Conservation (phyloP, 2,329 filamentous ascomycete species). For the Xylariaceae sp. region DNA sequence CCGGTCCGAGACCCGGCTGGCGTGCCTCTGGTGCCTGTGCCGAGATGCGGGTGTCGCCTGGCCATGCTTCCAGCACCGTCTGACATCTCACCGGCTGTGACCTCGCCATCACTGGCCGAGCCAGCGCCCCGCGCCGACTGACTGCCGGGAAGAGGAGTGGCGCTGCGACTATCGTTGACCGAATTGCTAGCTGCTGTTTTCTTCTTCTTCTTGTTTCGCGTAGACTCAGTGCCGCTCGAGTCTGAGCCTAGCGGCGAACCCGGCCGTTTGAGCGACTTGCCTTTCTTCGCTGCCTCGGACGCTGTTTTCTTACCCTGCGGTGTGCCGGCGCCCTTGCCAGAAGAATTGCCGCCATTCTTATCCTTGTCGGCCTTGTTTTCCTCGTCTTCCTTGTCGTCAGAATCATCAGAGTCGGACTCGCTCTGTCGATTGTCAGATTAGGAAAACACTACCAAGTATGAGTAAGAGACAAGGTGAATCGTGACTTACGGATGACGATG, state of each 20-base stretch:
- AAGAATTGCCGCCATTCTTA: slow-evolving; percentile 50
- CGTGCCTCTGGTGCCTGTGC: slow-evolving; percentile 43
- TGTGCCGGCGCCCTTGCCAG: slow-evolving; percentile 63
- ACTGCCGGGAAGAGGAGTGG: slow-evolving; percentile 49
- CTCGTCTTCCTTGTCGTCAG: slow-evolving; percentile 36
- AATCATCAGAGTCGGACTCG: slow-evolving; percentile 38
- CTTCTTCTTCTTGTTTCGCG: slow-evolving; percentile 70
- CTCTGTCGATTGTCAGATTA: slow-evolving; percentile 27
- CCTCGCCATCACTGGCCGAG: slow-evolving; percentile 68
- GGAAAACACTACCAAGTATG: slow-evolving; percentile 1
- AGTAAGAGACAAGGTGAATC: slow-evolving; percentile 12
- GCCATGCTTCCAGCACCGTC: slow-evolving; percentile 45
- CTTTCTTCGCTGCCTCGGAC: slow-evolving; percentile 47
- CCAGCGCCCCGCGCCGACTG: slow-evolving; percentile 46
- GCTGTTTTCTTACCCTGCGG: slow-evolving; percentile 45
- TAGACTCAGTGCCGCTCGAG: slow-evolving; percentile 84
- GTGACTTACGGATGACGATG: slow-evolving; percentile 42
- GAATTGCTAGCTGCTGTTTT: slow-evolving; percentile 35
- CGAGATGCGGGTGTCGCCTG: slow-evolving; percentile 45
- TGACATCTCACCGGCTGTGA: slow-evolving; percentile 62
- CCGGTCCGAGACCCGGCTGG: slow-evolving; percentile 56
- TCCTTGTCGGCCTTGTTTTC: slow-evolving; percentile 39
- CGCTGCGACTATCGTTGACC: slow-evolving; percentile 47
- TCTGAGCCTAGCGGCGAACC: slow-evolving; percentile 86
- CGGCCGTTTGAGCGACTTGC: slow-evolving; percentile 69